Conservation (phyloP, 768 basidiomycete species). For the Kondoa subrosea region DNA sequence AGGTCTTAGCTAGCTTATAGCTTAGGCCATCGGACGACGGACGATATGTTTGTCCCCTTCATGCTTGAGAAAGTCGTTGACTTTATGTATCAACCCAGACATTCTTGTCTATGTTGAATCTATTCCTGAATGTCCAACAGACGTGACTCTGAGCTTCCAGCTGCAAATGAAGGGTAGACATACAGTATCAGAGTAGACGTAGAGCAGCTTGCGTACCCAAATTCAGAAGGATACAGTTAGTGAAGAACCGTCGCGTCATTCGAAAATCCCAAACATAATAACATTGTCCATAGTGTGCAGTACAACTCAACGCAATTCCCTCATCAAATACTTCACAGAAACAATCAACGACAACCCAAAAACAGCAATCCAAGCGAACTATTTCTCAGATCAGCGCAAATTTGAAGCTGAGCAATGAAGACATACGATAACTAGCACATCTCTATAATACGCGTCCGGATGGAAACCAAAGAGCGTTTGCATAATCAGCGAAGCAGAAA, state of each 20-base stretch:
- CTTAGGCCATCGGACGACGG: too few relatives aligned
- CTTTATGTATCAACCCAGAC: not conserved
- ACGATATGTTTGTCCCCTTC: not conserved
- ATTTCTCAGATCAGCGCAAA: constrained; percentile 62
- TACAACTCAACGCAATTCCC: constrained; percentile 54
- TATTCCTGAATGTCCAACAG: too few relatives aligned
- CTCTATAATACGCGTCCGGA: constrained; percentile 60
- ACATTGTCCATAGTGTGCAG: too few relatives aligned
- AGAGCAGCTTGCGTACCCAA: too few relatives aligned
- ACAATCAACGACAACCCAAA: constrained; percentile 56
- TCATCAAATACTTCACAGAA: constrained; percentile 58
- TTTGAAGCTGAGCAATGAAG: too few relatives aligned
- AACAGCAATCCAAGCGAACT: constrained; percentile 70
- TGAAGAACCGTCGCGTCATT: too few relatives aligned
- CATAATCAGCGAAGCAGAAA: constrained; percentile 76
- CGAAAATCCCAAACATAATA: not conserved
- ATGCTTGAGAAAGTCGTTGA: not conserved
- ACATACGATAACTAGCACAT: constrained; percentile 15
- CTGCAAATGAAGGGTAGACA: too few relatives aligned
- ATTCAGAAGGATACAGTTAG: too few relatives aligned
- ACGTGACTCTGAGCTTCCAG: too few relatives aligned
- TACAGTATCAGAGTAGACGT: too few relatives aligned
- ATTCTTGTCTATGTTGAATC: too few relatives aligned
- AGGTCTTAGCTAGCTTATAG: too few relatives aligned
- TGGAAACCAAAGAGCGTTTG: constrained; percentile 77